A percentile compares a stretch with the other conserved stretches of the same genome.
Evolutionary conservation across 495 filamentous ascomycete species (phyloP).

Genomic region (Hyaloscypha finlandica): DNA sequence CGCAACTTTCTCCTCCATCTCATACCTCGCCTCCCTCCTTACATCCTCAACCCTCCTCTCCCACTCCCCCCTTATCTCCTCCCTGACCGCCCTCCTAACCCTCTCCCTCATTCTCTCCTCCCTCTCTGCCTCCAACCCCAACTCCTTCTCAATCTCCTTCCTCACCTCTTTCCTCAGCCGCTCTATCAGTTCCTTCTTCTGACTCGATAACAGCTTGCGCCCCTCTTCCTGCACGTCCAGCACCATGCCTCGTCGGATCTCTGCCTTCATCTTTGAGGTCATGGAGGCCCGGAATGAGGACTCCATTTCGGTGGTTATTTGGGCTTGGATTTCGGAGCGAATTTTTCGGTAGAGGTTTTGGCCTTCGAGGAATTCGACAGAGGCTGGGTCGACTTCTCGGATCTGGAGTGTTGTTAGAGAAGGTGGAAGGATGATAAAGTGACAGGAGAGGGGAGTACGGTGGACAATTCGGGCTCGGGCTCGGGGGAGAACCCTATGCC

Average conservation of each 20-base stretch:
- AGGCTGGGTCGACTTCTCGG: background rate
- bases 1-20: slow-evolving; percentile 24
- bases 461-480: background rate
- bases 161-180: background rate
- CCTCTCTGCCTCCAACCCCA: background rate
- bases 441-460: background rate
- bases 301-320: background rate
- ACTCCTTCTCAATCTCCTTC: background rate
- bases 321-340: background rate
- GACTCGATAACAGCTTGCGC: background rate
- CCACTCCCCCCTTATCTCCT: background rate
- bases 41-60: background rate
- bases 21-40: background rate
- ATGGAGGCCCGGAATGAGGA: background rate
- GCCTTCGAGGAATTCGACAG: background rate
- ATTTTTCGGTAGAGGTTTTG: background rate
- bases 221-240: background rate
- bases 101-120: background rate
- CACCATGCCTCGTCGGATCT: background rate
- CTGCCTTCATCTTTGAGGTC: background rate
- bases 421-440: background rate
- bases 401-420: background rate
- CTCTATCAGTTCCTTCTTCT: background rate
- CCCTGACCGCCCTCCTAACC: background rate
- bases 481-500: background rate